These are phyloP conservation scores for Arctostaphylos glauca DNA, from an alignment of 148 eudicot species.

Conservation along the genomic window DNA sequence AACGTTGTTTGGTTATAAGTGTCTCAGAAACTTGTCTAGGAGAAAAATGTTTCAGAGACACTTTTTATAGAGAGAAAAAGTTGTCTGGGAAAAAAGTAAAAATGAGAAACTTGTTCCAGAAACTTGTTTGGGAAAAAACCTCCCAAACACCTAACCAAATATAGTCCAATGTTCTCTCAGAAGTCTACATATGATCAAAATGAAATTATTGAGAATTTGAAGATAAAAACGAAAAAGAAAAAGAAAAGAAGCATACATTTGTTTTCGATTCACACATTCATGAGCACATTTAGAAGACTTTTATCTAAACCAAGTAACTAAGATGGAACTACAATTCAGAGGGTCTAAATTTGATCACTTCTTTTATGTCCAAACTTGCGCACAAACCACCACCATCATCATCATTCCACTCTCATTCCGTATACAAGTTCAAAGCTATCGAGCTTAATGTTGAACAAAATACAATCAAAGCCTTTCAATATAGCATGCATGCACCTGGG, in stretches of 20 bases:
- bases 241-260: background rate
- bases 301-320: no score
- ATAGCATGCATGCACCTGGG: constrained; percentile 47
- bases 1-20: no score
- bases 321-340: background rate
- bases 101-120: no score
- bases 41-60: no score
- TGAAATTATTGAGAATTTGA: background rate
- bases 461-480: background rate
- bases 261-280: background rate
- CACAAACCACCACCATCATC: background rate
- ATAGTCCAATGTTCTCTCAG: constrained; percentile 79
- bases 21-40: no score
- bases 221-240: background rate
- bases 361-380: background rate
- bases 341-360: background rate
- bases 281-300: no score
- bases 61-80: no score
- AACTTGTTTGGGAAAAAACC: no score
- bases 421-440: background rate
- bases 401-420: background rate
- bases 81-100: no score
- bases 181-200: constrained; percentile 44
- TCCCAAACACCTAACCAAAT: no score
- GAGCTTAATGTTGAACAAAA: background rate